Base-by-base conservation (phyloP, 345 rosid genomes). In the Citrus australasica region DNA sequence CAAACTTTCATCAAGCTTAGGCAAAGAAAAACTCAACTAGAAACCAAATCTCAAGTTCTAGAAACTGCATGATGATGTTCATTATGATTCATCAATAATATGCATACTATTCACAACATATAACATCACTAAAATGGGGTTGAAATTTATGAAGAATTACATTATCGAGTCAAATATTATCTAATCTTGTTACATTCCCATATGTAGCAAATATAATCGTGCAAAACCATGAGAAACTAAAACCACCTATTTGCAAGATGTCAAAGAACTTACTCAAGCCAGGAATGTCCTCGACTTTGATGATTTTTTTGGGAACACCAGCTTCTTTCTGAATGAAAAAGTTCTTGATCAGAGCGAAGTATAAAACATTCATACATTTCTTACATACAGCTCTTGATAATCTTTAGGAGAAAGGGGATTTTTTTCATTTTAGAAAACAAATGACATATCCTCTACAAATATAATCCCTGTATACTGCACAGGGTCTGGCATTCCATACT, bases 261-360 rank as follows among this genome's bases (percentile, higher is more conserved):
- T 60, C 30, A 76, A 69, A 73, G 71, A 84, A 87, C 99, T 90
- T 89, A 93, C 99, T 92, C 92, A 97, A 88, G 75, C 98, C 98
- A 73, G 86, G 93, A 59, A 97, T 90, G 48, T 94, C 99, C 85
- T 97, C 98, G 40, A 91, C 92, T 87, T 93, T 93, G 82, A 92
- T 22, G 2, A 84, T 84, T 75, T 81, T 91, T 81, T 86, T 87
- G 73, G 98, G 97, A 83, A 93, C 79, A 37, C 94, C 98, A 63
- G 90, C 93, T 85, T 97, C 98, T 79, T 88, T 93, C 98, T 97
- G 94, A 71, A 80, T 59, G 38, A 77, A 82, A 87, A 22, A 69
- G 64, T 30, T 67, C 32, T 28, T 22, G 28, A 77, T 86, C 67
- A 82, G 75, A 81, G 66, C 32, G 25, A 80, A 74, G 63, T 76